Percentiles rank a stretch among this genome's conserved stretches.
These are phyloP conservation scores for Leccinellum luteum DNA, from an alignment of 768 basidiomycete species.

Conservation along the genomic window DNA sequence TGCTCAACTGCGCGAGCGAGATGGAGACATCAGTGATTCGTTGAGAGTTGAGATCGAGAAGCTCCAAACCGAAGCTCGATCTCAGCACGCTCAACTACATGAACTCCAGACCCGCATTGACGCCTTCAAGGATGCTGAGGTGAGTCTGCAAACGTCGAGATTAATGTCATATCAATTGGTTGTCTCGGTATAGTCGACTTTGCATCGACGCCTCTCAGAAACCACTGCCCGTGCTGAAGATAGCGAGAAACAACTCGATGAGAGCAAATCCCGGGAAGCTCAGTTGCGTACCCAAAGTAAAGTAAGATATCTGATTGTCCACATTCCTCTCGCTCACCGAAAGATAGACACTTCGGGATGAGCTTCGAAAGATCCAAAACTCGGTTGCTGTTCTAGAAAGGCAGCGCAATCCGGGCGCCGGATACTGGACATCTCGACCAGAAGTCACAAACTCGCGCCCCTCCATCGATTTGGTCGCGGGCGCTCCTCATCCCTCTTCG, in stretches of 20 bases:
- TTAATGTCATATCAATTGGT: neutral
- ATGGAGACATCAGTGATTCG: conserved; percentile 47
- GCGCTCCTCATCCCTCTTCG: conserved; percentile 36
- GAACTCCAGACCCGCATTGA: conserved; percentile 53
- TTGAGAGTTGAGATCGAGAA: conserved; percentile 56
- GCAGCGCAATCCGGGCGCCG: conserved; percentile 90
- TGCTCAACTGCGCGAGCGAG: conserved; percentile 57
- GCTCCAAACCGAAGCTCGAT: conserved; percentile 46
- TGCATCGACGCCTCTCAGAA: conserved; percentile 49
- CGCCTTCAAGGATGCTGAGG: conserved; percentile 60
- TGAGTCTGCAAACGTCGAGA: conserved; percentile 29
- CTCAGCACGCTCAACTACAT: conserved; percentile 50
- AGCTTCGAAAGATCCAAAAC: conserved; percentile 92
- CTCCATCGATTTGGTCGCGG: conserved; percentile 43
- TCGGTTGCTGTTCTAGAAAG: conserved; percentile 87
- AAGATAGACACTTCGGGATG: conserved; percentile 83
- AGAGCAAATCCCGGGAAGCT: conserved; percentile 63
- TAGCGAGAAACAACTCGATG: conserved; percentile 71
- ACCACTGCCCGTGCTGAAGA: conserved; percentile 44
- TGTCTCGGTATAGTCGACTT: conserved; percentile 37
- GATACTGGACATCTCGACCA: conserved; percentile 74
- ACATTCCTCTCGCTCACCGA: conserved; percentile 4
- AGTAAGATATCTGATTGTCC: conserved; percentile 39
- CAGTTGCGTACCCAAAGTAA: conserved; percentile 78
- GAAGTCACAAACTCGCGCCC: conserved; percentile 35